Base-by-base conservation (phyloP, 306 rosid species). In the Vigna reflexopilosa region DNA sequence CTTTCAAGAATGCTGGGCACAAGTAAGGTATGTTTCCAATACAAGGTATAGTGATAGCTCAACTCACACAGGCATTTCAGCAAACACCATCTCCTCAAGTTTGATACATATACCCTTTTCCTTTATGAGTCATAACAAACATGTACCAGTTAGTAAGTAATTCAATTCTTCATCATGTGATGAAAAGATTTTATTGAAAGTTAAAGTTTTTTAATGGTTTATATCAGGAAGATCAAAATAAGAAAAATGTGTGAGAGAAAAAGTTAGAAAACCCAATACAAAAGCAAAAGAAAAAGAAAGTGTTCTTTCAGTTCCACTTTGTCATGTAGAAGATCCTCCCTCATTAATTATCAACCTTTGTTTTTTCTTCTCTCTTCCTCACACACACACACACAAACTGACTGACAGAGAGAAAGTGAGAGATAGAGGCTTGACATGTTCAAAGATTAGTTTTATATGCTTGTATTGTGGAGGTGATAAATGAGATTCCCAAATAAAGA, bases 11-110 rank as follows among this genome's bases (percentile, higher is more conserved):
- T 81, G 78, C 81, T 65, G 77, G 80, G 68, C 80, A 28, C 88
- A 86, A 87, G 90, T 79, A 84, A 88, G 86, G 91, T 81, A 89
- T 88, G 91, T 91, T 89, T 93, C 94, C 91, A 83, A 80, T 82
- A 81, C 89, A 93, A 89, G 90, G 89, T 77, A 91, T 84, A 87
- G 88, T 87, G 86, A 91, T 89, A 70, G 65, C 84, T 73, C 84
- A 83, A 82, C 82, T 57, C 83, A 70, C 81, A 73, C 30, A 45
- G 72, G 70, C 85, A 75, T 68, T 67, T 51, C 63, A 42, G 45
- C 47, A 72, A 10, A 57, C 49, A 40, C 72, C 83, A 67, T 70
- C 1, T 19, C 55, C 64, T 77, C 34, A 67, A 51, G 54, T 48
- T 85, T 77, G 22, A 80, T 77, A 62, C 65, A 80, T 5, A 34